Conservation (phyloP, 371 early-diverging fungal species). For the Circinella minor region DNA sequence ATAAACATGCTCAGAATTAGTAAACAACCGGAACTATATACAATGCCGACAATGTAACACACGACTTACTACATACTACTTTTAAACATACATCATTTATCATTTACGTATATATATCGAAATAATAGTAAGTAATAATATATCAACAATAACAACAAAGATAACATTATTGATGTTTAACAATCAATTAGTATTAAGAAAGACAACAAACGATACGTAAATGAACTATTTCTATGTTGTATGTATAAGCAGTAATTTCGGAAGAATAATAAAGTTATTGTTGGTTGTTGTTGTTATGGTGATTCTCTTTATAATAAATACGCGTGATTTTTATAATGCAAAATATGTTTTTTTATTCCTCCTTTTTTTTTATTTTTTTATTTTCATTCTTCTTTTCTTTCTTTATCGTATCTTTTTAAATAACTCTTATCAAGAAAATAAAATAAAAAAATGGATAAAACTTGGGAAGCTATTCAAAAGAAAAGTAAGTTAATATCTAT, state of each 20-base stretch:
- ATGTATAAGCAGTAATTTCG: too few species aligned
- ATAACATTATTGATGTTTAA: too few species aligned
- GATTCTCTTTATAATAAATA: too few species aligned
- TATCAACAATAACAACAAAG: too few species aligned
- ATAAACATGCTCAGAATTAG: slow-evolving; percentile 14
- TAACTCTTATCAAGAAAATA: background rate
- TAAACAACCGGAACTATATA: background rate
- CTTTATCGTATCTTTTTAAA: background rate
- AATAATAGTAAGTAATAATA: too few species aligned
- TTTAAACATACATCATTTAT: background rate
- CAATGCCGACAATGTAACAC: slow-evolving; percentile 5
- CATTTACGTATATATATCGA: background rate
- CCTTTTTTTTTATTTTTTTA: background rate
- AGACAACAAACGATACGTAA: too few species aligned
- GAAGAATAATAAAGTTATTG: too few species aligned
- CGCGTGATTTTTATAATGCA: background rate
- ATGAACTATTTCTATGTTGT: too few species aligned
- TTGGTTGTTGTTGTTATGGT: too few species aligned
- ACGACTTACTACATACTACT: background rate
- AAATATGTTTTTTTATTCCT: background rate
- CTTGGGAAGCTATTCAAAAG: slow-evolving; percentile 88
- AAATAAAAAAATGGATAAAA: slow-evolving; percentile 70
- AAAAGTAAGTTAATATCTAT: slow-evolving; percentile 67
- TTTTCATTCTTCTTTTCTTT: background rate
- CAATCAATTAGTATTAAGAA: too few species aligned